Evolutionary conservation across 75 land plant genomes (phyloP), one percentile per base, ranked within the genome.

Genomic region (Cunninghamia lanceolata): DNA sequence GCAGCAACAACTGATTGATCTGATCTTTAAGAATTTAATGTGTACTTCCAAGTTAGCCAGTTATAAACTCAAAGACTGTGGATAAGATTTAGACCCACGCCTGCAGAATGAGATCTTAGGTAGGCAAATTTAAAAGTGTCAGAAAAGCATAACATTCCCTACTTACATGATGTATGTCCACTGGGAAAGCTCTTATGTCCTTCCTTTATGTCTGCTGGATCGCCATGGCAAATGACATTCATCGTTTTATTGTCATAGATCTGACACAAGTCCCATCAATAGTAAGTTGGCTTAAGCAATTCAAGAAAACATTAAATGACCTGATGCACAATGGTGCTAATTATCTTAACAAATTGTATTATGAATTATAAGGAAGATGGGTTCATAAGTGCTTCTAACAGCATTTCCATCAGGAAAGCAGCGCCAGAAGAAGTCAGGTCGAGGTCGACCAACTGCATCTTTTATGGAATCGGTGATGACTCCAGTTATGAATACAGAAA

Each of bases 391-490:
- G 75, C 36, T 81, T 34, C 88, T 63, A 85, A 93, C 99, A 84
- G 85, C 88, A 68, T 77, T 89, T 17, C 96, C 99, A 92, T 96
- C 92, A 75, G 99, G 99, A 82, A 98, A 98, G 85, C 99, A 98
- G 17, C 97, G 93, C 95, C 96, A 94, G 82, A 89, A 98, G 87
- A 98, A 98, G 86, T 98, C 94, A 71, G 99, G 99, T 13, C 98
- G 92, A 82, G 99, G 99, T 46, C 96, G 90, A 32, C 99, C 99
- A 88, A 96, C 98, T 82, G 90, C 94, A 89, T 95, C 93, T 89
- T 98, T 96, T 81, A 96, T 92, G 43, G 96, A 84, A 86, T 96
- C 96, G 40, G 99, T 98, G 52, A 97, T 81, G 25, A 96, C 94
- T 50, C 88, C 96, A 50, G 98, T 93, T 32, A 96, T 85, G 4